Base-by-base conservation (phyloP, 768 basidiomycete species). In the Leucosporidium creatinivorum region DNA sequence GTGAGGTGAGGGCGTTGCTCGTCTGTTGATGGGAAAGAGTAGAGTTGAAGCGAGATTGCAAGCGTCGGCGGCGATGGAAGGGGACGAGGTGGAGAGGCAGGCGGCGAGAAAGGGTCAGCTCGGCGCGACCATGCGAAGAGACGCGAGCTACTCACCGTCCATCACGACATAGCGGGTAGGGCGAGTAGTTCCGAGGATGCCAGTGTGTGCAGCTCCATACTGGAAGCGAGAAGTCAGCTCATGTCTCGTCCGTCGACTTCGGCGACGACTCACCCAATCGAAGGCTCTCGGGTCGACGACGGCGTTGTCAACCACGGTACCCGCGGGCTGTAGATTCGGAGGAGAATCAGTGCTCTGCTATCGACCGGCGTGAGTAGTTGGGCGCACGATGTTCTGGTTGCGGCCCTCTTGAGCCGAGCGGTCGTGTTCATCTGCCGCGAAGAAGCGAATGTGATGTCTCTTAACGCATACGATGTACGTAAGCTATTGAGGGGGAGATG, bases 381-480 rank as follows among this genome's bases (percentile, higher is more conserved):
- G 15, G 39, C 39, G 8, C 39, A 44, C 0, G 55, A 67, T 44
- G 63, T 70, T 67, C 10, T 25, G 17, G 26, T 31, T 15, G 1
- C 28, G 15, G 2, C 28, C 58, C 8, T n/a, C 15, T 2, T 44
- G 26, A 10, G 52, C 52, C 30, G 25, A n/a, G 52, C 6, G 12
- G 26, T 15, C 9, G 23, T 39, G 52, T 12, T 6, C 62, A 25
- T n/a, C n/a, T n/a, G n/a, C n/a, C n/a, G n/a, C n/a, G n/a, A 67
- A 67, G 18, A 56, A 60, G 19, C 69, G 51, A 7, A 70, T 36
- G 59, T 67, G 63, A 56, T 70, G 66, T 4, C 66, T 50, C 44
- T 70, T 70, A 23, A 67, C 13, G 18, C 13, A 12, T 6, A 63
- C 30, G 59, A 70, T 31, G 47, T 58, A 58, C 0, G 66, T 67